These are phyloP conservation scores for Sphagnum magellanicum DNA, from an alignment of 228 moss, liverwort and hornwort species.

Conservation along the genomic window DNA sequence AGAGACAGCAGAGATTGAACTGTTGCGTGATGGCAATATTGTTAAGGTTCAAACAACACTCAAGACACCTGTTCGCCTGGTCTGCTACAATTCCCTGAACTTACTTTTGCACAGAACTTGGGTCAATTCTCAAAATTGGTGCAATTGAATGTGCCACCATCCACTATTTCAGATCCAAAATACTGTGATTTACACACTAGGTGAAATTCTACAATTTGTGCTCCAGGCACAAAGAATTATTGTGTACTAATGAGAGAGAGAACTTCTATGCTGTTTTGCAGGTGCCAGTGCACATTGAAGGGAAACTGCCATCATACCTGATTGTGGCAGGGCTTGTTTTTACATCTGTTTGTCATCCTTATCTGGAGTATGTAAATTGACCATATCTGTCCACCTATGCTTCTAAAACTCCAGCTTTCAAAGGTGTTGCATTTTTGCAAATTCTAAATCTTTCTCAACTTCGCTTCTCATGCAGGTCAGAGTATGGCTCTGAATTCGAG, in stretches of 20 bases:
- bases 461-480: slow-evolving; percentile 35
- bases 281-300: slow-evolving; percentile 98
- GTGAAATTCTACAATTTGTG: too few species aligned
- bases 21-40: slow-evolving; percentile 74
- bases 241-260: too few species aligned
- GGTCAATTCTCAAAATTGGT: too few species aligned
- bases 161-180: too few species aligned
- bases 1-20: slow-evolving; percentile 67
- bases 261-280: slow-evolving; percentile 14
- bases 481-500: slow-evolving; percentile 62
- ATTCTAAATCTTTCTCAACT: not conserved
- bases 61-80: slow-evolving; percentile 84
- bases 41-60: slow-evolving; percentile 65
- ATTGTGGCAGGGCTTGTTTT: slow-evolving; percentile 97
- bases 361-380: slow-evolving; percentile 69
- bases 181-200: too few species aligned
- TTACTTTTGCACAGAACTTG: too few species aligned
- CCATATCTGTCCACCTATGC: not conserved
- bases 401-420: not conserved
- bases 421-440: not conserved
- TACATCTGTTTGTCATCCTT: slow-evolving; percentile 96
- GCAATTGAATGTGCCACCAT: too few species aligned
- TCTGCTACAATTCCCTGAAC: slow-evolving; percentile 11
- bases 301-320: slow-evolving; percentile 89
- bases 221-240: too few species aligned